A percentile compares a stretch with the other conserved stretches of the same genome.
These are phyloP conservation scores for Sanghuangporus weigelae DNA, from an alignment of 1,284 basidiomycete genomes.

Conservation along the genomic window DNA sequence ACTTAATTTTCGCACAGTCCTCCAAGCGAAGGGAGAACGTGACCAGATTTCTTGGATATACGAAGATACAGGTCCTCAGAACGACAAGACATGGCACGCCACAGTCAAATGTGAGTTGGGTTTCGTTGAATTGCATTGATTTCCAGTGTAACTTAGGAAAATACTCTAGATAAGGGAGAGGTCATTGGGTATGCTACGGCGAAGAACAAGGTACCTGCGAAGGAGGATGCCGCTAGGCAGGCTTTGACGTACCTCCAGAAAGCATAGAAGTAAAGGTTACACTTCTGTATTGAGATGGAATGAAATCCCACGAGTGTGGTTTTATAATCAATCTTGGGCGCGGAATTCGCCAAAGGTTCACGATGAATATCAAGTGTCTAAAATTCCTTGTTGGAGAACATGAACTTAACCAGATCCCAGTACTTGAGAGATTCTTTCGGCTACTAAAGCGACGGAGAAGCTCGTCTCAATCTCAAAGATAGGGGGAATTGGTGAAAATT, in stretches of 20 bases:
- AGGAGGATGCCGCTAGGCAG: constrained; percentile 46
- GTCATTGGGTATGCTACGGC: constrained; percentile 41
- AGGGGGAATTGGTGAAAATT: neutral
- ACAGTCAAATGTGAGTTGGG: constrained; percentile 46
- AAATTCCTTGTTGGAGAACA: neutral
- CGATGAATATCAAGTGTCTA: neutral
- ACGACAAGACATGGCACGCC: constrained; percentile 43
- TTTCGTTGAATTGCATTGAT: neutral
- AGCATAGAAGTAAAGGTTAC: neutral
- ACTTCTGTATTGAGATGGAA: neutral
- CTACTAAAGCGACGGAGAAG: neutral
- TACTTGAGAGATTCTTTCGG: neutral
- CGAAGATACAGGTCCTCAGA: constrained; percentile 33
- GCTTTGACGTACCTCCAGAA: constrained; percentile 25
- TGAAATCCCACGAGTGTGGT: too few species aligned
- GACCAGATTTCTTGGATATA: constrained; percentile 38
- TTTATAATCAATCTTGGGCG: too few species aligned
- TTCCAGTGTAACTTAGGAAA: neutral
- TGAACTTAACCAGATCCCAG: neutral
- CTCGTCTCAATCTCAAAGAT: neutral
- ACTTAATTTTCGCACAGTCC: constrained; percentile 29
- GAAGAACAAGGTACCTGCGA: constrained; percentile 40
- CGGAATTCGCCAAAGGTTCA: too few species aligned
- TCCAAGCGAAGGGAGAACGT: constrained; percentile 31
- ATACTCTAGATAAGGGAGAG: constrained; percentile 40